phyloP scores from a whole-genome alignment of 2,329 filamentous ascomycete species.

The Colletotrichum sansevieriae region DNA sequence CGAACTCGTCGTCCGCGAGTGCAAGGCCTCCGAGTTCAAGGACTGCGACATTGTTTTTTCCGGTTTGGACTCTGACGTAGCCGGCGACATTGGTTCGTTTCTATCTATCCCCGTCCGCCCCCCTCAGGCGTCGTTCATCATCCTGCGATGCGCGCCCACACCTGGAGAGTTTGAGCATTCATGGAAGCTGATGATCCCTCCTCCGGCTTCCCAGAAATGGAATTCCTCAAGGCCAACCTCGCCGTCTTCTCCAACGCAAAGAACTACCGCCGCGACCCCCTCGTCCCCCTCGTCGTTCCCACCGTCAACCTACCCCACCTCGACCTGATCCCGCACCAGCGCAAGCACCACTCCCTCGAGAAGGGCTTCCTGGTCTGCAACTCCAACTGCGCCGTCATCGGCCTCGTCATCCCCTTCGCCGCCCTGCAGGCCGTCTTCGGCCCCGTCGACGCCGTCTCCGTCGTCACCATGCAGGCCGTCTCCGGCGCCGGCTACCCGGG shows the following conservation, averaged over 20 bases:
- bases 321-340: constrained; percentile 89
- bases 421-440: constrained; percentile 90
- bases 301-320: constrained; percentile 94
- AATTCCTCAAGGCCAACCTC: constrained; percentile 88
- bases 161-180: too few relatives aligned
- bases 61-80: constrained; percentile 91
- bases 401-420: constrained; percentile 93
- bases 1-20: constrained; percentile 87
- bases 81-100: constrained; percentile 84
- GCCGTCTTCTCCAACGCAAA: constrained; percentile 98
- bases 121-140: too few relatives aligned
- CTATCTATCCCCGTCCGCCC: too few relatives aligned
- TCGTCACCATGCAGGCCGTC: constrained; percentile 95
- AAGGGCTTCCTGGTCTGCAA: constrained; percentile 97
- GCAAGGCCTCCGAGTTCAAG: constrained; percentile 82
- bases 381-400: constrained; percentile 97
- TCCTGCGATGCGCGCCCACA: too few relatives aligned
- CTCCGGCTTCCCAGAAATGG: constrained; percentile 73
- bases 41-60: constrained; percentile 96
- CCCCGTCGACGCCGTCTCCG: constrained; percentile 78
- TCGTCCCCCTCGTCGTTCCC: constrained; percentile 93
- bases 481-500: constrained; percentile 93
- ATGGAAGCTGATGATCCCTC: too few relatives aligned
- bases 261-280: constrained; percentile 91
- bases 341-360: constrained; percentile 76